Evolutionary conservation across 2,329 filamentous ascomycete genomes (phyloP).

Genomic region (Colletotrichum falcatum): DNA sequence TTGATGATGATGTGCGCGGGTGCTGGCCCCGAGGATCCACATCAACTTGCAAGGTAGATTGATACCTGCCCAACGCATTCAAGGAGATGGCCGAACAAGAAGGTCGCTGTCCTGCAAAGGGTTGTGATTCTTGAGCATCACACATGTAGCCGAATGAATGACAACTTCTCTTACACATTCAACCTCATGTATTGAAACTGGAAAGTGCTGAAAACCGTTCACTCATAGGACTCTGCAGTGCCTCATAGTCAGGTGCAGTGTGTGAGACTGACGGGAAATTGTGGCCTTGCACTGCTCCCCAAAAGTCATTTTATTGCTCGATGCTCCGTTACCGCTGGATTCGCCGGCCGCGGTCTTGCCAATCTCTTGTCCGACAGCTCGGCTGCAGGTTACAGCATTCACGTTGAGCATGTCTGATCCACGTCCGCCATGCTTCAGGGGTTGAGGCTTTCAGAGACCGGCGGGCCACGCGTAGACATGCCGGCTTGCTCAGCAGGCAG

Average conservation of each 20-base stretch:
- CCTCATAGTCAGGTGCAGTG: not conserved
- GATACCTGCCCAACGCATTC: constrained; percentile 1
- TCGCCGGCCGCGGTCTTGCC: not conserved
- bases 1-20: constrained; percentile 7
- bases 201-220: not conserved
- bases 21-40: not conserved
- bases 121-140: constrained; percentile 8
- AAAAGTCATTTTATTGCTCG: not conserved
- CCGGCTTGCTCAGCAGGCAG: not conserved
- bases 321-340: not conserved
- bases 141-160: not conserved
- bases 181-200: not conserved
- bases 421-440: not conserved
- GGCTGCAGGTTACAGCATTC: too few relatives aligned
- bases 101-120: not conserved
- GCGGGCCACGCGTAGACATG: not conserved
- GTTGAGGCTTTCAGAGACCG: not conserved
- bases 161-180: too few relatives aligned
- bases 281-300: too few relatives aligned
- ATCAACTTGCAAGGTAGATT: constrained; percentile 24
- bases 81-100: constrained; percentile 34
- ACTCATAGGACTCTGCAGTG: not conserved
- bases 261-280: not conserved
- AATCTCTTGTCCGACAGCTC: accelerated
- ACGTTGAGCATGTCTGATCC: not conserved